Evolutionary conservation across 306 rosid species (phyloP), one percentile per base, ranked within the genome.

Genomic region (Prosopis cineraria): DNA sequence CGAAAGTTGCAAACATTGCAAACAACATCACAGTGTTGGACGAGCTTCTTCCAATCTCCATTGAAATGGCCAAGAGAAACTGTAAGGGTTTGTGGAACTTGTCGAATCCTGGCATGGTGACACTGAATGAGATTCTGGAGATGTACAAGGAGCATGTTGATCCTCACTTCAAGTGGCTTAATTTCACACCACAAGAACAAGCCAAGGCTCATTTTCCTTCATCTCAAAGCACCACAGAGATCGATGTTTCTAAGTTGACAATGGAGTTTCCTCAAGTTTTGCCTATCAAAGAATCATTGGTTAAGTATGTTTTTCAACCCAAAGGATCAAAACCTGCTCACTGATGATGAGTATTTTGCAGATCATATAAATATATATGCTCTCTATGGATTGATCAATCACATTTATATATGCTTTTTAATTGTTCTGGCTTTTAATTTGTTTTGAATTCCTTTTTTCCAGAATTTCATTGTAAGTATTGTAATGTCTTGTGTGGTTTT

Each of bases 261-360:
- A 81, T 68, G 67, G 91, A 88, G 73, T 85, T 85, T 78, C 91
- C 91, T 11, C 84, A 85, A 73, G 6, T 88, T 43, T 67, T 88
- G 14, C 31, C 83, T 17, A 75, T 79, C 43, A 88, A 83, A 75
- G 89, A 85, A 12, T 88, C 91, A 2, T 81, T 88, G 76, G 79
- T 85, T 34, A 85, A 85, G 24, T 81, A 81, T 30, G 89, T 88
- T 48, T 83, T 83, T 45, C 78, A 83, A 56, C 85, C 91, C 75
- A 83, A 85, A 78, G 86, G 80, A 65, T 81, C 83, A 50, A 75
- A 56, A 36, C 63, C 53, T n/a, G 25, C 7, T 19, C 7, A 8
- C 66, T 75, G 29, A 52, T 24, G 1, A 52, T 31, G 34, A 31
- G 4, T 31, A 31, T 31, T 8, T 52, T 52, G 59, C 7, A 52